Percentiles rank a stretch among this genome's conserved stretches.
Evolutionary conservation across 2,329 filamentous ascomycete species (phyloP).

Genomic region (Calonectria honghensis): DNA sequence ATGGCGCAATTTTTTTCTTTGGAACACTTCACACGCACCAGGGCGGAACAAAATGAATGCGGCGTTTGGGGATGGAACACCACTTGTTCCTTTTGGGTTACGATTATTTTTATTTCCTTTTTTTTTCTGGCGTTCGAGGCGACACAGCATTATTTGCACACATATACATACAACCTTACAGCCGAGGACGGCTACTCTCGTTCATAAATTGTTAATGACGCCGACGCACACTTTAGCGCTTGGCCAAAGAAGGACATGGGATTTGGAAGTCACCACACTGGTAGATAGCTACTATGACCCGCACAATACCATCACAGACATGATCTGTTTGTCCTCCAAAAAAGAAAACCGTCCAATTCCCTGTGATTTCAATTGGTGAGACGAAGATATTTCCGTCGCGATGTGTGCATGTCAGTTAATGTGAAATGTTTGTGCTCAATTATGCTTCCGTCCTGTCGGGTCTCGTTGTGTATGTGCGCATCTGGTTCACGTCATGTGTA

Average conservation of each 20-base stretch:
- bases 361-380: slow-evolving; percentile 15
- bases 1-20: slow-evolving; percentile 31
- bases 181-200: slow-evolving; percentile 48
- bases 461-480: slow-evolving; percentile 5
- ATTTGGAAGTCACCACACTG: slow-evolving; percentile 33
- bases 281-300: slow-evolving; percentile 37
- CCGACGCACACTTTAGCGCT: slow-evolving; percentile 41
- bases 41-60: slow-evolving; percentile 47
- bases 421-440: slow-evolving; percentile 13
- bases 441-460: slow-evolving; percentile 1
- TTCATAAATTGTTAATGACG: slow-evolving; percentile 52
- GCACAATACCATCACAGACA: slow-evolving; percentile 47
- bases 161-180: slow-evolving; percentile 49
- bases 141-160: slow-evolving; percentile 36
- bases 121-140: slow-evolving; percentile 47
- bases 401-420: not conserved
- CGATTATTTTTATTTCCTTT: slow-evolving; percentile 23
- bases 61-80: slow-evolving; percentile 48
- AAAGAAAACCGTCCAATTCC: not conserved
- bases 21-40: slow-evolving; percentile 38
- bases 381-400: not conserved
- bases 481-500: not conserved
- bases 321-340: slow-evolving; percentile 42
- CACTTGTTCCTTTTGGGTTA: slow-evolving; percentile 47
- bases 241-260: slow-evolving; percentile 37